These are phyloP conservation scores for Salix dunnii DNA, from an alignment of 345 rosid genomes.

Conservation along the genomic window DNA sequence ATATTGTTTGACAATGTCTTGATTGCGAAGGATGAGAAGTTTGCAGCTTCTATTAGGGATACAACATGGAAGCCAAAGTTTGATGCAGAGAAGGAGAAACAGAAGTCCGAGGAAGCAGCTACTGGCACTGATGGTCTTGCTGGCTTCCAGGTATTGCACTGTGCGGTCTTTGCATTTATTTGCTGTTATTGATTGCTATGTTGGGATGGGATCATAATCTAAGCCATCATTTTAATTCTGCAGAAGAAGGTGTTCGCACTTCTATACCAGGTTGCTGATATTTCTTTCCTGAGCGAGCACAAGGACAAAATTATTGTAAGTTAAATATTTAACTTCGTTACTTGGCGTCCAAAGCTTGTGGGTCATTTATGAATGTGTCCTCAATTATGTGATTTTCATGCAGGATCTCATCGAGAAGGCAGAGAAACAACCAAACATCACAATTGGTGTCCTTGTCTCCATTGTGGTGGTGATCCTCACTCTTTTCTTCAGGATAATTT, in stretches of 20 bases:
- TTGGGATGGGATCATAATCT: neutral
- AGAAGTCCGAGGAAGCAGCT: slow-evolving; percentile 68
- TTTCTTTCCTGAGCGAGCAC: slow-evolving; percentile 61
- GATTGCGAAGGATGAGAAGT: slow-evolving; percentile 64
- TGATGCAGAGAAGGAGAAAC: slow-evolving; percentile 65
- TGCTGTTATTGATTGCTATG: neutral
- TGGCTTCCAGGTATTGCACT: slow-evolving; percentile 38
- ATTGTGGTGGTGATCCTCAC: slow-evolving; percentile 45
- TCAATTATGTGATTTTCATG: neutral
- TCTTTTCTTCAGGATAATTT: slow-evolving; percentile 45
- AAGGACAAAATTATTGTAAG: slow-evolving; percentile 59
- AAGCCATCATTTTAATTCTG: neutral
- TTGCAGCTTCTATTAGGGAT: slow-evolving; percentile 46
- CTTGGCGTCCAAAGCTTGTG: neutral
- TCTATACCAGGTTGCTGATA: slow-evolving; percentile 67
- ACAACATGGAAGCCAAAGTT: slow-evolving; percentile 68
- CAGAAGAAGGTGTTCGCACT: slow-evolving; percentile 51
- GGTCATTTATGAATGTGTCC: neutral
- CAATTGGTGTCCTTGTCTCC: slow-evolving; percentile 55
- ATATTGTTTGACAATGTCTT: slow-evolving; percentile 71
- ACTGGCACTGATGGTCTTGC: slow-evolving; percentile 44
- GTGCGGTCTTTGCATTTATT: neutral
- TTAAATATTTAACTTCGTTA: neutral
- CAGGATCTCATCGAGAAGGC: slow-evolving; percentile 78
- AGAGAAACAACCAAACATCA: slow-evolving; percentile 63